Conservation (phyloP, 2,329 filamentous ascomycete genomes). For the Parasarocladium wereldwijsianum region DNA sequence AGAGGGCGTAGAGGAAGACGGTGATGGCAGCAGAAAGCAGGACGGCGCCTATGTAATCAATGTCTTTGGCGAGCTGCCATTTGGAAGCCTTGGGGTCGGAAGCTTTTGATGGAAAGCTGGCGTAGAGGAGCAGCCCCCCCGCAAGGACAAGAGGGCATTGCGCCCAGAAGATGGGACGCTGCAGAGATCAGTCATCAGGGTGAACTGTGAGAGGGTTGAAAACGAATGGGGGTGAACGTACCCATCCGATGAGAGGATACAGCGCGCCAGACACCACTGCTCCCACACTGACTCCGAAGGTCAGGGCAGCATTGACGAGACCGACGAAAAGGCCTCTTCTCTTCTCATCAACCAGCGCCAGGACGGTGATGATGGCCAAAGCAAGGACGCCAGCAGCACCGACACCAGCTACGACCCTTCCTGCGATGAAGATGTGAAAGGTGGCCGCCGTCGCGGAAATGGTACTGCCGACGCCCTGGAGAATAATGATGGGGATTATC, state of each 20-base stretch:
- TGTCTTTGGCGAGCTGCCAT: slow-evolving; percentile 40
- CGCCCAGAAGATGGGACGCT: slow-evolving; percentile 59
- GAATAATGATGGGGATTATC: slow-evolving; percentile 43
- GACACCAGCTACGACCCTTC: slow-evolving; percentile 51
- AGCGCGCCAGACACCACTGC: slow-evolving; percentile 56
- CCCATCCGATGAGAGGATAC: slow-evolving; percentile 53
- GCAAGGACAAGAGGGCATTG: slow-evolving; percentile 52
- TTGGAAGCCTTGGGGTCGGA: slow-evolving; percentile 14
- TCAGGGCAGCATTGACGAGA: slow-evolving; percentile 58
- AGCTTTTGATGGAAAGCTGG: slow-evolving; percentile 41
- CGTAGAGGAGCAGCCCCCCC: slow-evolving; percentile 45
- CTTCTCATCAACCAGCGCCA: slow-evolving; percentile 56
- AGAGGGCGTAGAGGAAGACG: slow-evolving; percentile 58
- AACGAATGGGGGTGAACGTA: slow-evolving; percentile 21
- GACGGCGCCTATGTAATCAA: slow-evolving; percentile 63
- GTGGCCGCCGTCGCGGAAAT: slow-evolving; percentile 46
- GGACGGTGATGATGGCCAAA: slow-evolving; percentile 57
- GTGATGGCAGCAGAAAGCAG: slow-evolving; percentile 51
- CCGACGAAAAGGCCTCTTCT: slow-evolving; percentile 61
- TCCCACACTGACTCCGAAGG: slow-evolving; percentile 54
- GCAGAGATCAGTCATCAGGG: slow-evolving; percentile 5
- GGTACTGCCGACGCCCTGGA: slow-evolving; percentile 45
- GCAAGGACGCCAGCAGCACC: slow-evolving; percentile 61
- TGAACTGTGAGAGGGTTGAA: not conserved
- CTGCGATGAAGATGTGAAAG: slow-evolving; percentile 50